phyloP scores from a whole-genome alignment of 192 early-diverging fungal species.

The Pilobolus umbonatus region DNA sequence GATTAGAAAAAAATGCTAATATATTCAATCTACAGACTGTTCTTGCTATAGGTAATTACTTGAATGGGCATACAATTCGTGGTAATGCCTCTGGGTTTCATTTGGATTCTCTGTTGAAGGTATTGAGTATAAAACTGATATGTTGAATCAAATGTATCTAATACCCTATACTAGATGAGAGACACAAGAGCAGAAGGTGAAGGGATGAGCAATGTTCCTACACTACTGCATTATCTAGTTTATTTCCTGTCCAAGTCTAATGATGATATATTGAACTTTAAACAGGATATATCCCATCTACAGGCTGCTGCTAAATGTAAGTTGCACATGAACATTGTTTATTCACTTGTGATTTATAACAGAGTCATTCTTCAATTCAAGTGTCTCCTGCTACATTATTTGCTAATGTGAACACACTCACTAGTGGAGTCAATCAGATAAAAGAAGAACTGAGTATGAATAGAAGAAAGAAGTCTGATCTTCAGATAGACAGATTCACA shows the following conservation, averaged over 20 bases:
- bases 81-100: slow-evolving; percentile 56
- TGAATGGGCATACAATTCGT: slow-evolving; percentile 50
- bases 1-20: neutral
- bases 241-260: slow-evolving; percentile 39
- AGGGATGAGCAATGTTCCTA: slow-evolving; percentile 37
- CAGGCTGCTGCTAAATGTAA: slow-evolving; percentile 46
- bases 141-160: neutral
- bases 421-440: slow-evolving; percentile 36
- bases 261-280: slow-evolving; percentile 39
- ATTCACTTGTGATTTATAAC: too few species aligned
- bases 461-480: slow-evolving; percentile 19
- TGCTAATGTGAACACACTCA: slow-evolving; percentile 43
- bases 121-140: neutral
- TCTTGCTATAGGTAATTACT: slow-evolving; percentile 49
- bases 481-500: slow-evolving; percentile 44
- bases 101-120: slow-evolving; percentile 52
- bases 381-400: slow-evolving; percentile 46
- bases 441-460: slow-evolving; percentile 39
- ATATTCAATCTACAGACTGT: slow-evolving; percentile 35
- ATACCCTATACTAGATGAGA: slow-evolving; percentile 34
- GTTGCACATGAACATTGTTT: neutral
- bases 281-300: slow-evolving; percentile 49
- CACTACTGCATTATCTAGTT: slow-evolving; percentile 51
- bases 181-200: slow-evolving; percentile 50
- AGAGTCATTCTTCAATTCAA: neutral